Evolutionary conservation across 345 rosid genomes (phyloP).

Genomic region (Populus tremula): DNA sequence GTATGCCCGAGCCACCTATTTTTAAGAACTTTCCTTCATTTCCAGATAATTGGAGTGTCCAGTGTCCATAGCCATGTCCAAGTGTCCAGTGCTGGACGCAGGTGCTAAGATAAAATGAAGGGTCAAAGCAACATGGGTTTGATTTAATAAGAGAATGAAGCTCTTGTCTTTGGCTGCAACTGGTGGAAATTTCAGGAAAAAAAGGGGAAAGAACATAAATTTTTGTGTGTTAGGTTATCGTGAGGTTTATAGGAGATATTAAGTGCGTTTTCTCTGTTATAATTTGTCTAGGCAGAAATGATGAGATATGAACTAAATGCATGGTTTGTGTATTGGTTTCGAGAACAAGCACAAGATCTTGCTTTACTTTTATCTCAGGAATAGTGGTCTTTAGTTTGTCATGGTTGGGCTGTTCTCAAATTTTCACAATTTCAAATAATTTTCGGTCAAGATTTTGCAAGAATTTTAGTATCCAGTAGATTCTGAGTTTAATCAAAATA

Average conservation of each 20-base stretch:
- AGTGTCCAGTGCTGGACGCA: too few relatives aligned
- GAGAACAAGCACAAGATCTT: background rate
- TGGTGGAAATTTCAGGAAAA: background rate
- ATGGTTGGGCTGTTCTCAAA: background rate
- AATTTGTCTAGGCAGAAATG: background rate
- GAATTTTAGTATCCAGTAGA: background rate
- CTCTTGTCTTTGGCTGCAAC: background rate
- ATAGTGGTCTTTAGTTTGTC: background rate
- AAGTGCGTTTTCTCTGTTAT: background rate
- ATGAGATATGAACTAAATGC: background rate
- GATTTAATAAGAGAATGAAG: background rate
- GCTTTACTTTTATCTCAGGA: background rate
- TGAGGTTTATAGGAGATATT: background rate
- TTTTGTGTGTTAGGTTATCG: background rate
- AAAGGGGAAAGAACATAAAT: background rate
- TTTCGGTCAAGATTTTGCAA: background rate
- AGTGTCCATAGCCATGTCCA: too few relatives aligned
- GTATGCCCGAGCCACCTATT: too few relatives aligned
- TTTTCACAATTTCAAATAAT: background rate
- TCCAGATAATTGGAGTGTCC: too few relatives aligned
- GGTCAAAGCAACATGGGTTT: too few relatives aligned
- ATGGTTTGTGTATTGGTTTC: background rate
- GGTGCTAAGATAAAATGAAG: too few relatives aligned
- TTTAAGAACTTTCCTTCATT: too few relatives aligned
- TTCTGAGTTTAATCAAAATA: background rate